Conservation (phyloP, 2,329 filamentous ascomycete species). For the Fusarium udum region DNA sequence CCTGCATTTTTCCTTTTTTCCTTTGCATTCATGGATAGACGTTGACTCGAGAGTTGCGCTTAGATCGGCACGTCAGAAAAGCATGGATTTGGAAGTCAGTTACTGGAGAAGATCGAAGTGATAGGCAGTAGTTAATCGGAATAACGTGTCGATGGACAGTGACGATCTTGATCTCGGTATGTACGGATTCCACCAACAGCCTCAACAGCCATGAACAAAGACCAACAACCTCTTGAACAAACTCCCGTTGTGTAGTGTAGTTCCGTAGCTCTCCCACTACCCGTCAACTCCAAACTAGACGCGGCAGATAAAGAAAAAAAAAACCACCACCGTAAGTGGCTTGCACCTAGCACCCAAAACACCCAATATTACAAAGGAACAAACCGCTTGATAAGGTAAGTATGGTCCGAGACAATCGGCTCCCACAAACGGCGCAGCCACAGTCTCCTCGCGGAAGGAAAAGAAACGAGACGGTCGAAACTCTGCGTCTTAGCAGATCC, state of each 20-base stretch:
- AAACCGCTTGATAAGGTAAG: neutral
- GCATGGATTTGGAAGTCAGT: neutral
- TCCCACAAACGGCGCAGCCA: neutral
- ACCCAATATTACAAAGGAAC: neutral
- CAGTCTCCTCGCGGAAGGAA: neutral
- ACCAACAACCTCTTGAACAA: neutral
- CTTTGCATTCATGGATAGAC: no score
- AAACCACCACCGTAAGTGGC: neutral
- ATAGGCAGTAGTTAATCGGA: neutral
- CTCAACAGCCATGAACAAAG: neutral
- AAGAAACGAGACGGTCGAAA: neutral
- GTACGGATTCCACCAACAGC: neutral
- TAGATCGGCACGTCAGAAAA: slow-evolving; percentile 1
- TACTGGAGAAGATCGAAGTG: neutral
- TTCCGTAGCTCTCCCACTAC: neutral
- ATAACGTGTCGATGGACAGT: neutral
- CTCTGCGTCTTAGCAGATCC: neutral
- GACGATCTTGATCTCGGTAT: neutral
- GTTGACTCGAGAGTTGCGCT: neutral
- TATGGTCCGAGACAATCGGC: neutral
- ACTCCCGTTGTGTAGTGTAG: no score
- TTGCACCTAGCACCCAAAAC: neutral
- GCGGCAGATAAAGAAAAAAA: neutral
- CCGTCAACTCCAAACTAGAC: neutral
- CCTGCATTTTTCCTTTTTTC: neutral